These are phyloP conservation scores for Leucogyrophana mollusca DNA, from an alignment of 768 basidiomycete species.

Conservation along the genomic window DNA sequence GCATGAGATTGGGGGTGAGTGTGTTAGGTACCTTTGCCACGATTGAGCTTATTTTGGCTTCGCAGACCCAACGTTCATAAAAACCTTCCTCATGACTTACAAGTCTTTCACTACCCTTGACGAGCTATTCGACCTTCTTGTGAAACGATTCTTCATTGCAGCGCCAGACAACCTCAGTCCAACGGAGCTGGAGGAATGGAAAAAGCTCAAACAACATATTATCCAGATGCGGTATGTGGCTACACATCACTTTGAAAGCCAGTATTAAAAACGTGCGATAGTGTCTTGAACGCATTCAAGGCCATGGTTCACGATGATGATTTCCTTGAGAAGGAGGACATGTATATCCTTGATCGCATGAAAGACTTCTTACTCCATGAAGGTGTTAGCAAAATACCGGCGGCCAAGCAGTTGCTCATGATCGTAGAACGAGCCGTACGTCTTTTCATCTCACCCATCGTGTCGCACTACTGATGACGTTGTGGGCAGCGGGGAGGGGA, in stretches of 20 bases:
- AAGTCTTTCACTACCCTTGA: constrained; percentile 88
- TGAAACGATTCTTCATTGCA: constrained; percentile 75
- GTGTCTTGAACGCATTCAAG: constrained; percentile 89
- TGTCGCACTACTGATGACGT: constrained; percentile 10
- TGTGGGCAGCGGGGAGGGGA: constrained; percentile 49
- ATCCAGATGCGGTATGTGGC: constrained; percentile 77
- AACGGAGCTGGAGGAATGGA: constrained; percentile 76
- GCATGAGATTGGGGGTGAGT: constrained; percentile 82
- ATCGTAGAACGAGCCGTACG: constrained; percentile 81
- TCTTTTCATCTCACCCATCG: constrained; percentile 12
- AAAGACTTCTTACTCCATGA: constrained; percentile 73
- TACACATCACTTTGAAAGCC: neutral
- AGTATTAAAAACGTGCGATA: too few species aligned
- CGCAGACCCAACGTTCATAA: constrained; percentile 74
- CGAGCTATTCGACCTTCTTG: constrained; percentile 79
- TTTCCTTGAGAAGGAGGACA: constrained; percentile 83
- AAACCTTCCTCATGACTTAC: constrained; percentile 94
- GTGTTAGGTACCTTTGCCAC: neutral
- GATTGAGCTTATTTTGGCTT: constrained; percentile 5
- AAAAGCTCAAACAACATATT: constrained; percentile 78
- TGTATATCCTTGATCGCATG: constrained; percentile 78
- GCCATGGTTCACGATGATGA: constrained; percentile 85
- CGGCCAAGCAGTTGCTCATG: constrained; percentile 71
- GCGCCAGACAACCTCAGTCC: constrained; percentile 66
- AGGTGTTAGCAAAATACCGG: constrained; percentile 60